Evolutionary conservation across 2,329 filamentous ascomycete genomes (phyloP).

Genomic region (Monosporascus sp.): DNA sequence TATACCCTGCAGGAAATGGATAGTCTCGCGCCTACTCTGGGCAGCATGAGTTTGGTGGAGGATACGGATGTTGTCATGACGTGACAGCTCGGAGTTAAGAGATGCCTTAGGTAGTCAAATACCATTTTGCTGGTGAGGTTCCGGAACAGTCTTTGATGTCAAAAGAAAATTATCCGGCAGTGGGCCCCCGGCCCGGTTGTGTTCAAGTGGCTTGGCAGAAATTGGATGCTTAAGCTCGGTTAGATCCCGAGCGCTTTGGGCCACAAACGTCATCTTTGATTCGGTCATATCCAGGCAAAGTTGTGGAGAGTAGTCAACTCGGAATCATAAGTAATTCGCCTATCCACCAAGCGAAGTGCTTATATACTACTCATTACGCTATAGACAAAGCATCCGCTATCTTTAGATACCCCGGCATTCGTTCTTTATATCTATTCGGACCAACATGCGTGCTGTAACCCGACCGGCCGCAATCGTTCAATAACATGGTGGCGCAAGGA

Average conservation of each 20-base stretch:
- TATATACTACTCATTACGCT: too few relatives aligned
- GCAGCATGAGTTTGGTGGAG: conserved; percentile 30
- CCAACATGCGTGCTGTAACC: too few relatives aligned
- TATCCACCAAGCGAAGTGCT: too few relatives aligned
- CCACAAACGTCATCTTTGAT: too few relatives aligned
- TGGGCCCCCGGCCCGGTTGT: not conserved
- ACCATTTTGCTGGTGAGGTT: not conserved
- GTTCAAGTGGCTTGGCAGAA: not conserved
- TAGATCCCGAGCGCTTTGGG: not conserved
- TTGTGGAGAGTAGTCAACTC: too few relatives aligned
- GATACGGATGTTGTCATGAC: conserved; percentile 38
- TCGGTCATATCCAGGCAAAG: too few relatives aligned
- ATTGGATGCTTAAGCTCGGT: not conserved
- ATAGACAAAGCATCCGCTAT: too few relatives aligned
- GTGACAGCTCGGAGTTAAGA: conserved; percentile 1
- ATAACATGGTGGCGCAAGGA: conserved; percentile 22
- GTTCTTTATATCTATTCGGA: too few relatives aligned
- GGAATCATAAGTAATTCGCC: too few relatives aligned
- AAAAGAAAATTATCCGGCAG: not conserved
- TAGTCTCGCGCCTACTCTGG: conserved; percentile 48
- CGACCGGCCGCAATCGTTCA: conserved; percentile 3
- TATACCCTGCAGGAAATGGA: conserved; percentile 95
- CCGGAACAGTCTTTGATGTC: not conserved
- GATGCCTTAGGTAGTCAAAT: not conserved
- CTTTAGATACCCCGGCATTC: too few relatives aligned